Evolutionary conservation across 192 early-diverging fungal genomes (phyloP), one percentile per base, ranked within the genome.

Genomic region (Umbelopsis ramanniana): DNA sequence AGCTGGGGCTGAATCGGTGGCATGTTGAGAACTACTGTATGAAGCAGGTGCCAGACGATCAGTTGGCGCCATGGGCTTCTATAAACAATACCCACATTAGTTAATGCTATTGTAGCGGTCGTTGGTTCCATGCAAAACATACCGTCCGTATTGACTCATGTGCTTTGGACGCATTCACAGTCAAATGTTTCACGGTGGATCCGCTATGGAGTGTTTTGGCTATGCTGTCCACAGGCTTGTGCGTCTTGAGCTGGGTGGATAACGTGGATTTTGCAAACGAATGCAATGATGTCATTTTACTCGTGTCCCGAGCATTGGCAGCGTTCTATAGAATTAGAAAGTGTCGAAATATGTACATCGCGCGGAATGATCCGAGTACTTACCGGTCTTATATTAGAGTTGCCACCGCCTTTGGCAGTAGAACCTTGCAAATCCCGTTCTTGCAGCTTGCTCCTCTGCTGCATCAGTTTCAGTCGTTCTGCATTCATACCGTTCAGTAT

Each of bases 241-340:
- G 57, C 10, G 57, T 63, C 33, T 63, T 63, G 15, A 63, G 57
- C 33, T 63, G 57, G 6, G 57, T 63, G 1, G 57, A 63, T 37
- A 63, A 17, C 35, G 57, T 63, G 35, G 57, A 29, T 63, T 63
- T 63, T 7, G 57, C 57, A 63, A 63, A 63, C 29, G 57, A 63
- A 19, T 63, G 57, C 17, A 29, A 37, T 19, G 29, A 3, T 37
- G 57, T 14, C 23, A 37, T 12, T 33, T 63, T 63, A 0, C 7
- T 19, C 15, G 14, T 4, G 26, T 63, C 57, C 26, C 33, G 33
- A n/a, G 26, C 8, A 14, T 15, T 4, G 48, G 48, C 48, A 17
- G 19, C 48, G 15, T 50, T 21, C 48, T 50, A n/a, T 5, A 17
- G n/a, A 50, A 48, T 19, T n/a, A 48, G 15, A 4, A 48, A 48